Evolutionary conservation across 805 yeast species (phyloP).

Genomic region (Pichia scutulata): DNA sequence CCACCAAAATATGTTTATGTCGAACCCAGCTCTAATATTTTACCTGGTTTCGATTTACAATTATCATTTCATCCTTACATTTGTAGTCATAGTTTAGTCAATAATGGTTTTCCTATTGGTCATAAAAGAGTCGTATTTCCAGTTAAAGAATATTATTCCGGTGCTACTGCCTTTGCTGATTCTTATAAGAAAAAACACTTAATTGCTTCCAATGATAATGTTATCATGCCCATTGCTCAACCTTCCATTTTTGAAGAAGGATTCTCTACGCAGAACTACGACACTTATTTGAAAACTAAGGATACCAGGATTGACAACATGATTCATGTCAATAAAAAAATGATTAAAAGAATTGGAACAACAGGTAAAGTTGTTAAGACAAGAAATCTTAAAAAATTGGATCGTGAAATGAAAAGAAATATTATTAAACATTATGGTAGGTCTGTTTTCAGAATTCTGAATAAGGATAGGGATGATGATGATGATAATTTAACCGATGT

Average conservation of each 20-base stretch:
- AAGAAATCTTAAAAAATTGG: background rate
- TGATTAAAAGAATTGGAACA: background rate
- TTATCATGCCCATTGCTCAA: background rate
- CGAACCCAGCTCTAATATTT: background rate
- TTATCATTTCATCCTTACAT: background rate
- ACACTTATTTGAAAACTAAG: background rate
- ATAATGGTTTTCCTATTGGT: background rate
- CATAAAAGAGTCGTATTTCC: background rate
- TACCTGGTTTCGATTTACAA: background rate
- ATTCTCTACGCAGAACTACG: background rate
- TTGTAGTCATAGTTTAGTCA: background rate
- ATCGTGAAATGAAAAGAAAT: background rate
- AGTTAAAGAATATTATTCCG: background rate
- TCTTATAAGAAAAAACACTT: background rate
- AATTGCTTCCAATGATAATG: background rate
- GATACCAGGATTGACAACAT: background rate
- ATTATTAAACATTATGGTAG: background rate
- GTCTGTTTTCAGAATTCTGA: background rate
- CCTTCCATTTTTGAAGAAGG: background rate
- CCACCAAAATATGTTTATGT: background rate
- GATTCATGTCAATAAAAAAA: background rate
- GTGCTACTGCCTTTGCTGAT: background rate
- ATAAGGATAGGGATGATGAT: background rate
- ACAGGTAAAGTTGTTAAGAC: background rate
- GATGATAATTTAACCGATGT: background rate